These are phyloP conservation scores for Diplodia intermedia DNA, from an alignment of 2,329 filamentous ascomycete genomes.

Conservation along the genomic window DNA sequence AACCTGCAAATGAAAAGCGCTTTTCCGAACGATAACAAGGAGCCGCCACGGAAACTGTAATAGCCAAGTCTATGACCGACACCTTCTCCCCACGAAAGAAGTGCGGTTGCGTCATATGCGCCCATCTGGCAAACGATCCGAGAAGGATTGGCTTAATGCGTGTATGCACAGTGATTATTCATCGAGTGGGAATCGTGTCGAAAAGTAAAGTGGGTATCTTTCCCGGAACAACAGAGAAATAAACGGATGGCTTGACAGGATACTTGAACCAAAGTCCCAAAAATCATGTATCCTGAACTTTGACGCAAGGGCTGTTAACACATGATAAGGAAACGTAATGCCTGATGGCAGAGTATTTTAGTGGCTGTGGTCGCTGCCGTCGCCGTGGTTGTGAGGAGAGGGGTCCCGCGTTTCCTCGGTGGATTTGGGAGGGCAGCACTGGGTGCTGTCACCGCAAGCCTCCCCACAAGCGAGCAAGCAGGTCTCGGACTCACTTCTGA, in stretches of 20 bases:
- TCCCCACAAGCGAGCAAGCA: slow-evolving; percentile 55
- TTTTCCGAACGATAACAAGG: neutral
- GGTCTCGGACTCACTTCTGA: slow-evolving; percentile 44
- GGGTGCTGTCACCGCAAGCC: slow-evolving; percentile 51
- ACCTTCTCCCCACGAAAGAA: neutral
- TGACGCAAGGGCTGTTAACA: neutral
- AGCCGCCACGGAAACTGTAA: neutral
- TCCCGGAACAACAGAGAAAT: slow-evolving; percentile 13
- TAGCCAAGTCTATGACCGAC: slow-evolving; percentile 1
- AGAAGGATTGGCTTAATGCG: neutral
- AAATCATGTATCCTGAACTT: slow-evolving; percentile 2
- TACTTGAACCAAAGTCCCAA: neutral
- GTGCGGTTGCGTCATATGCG: neutral
- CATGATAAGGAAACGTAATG: neutral
- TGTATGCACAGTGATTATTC: neutral
- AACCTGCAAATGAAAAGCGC: neutral
- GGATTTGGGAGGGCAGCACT: slow-evolving; percentile 49
- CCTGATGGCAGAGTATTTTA: neutral
- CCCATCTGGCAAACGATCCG: neutral
- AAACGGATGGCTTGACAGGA: neutral
- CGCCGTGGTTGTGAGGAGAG: slow-evolving; percentile 20
- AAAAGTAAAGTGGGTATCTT: slow-evolving; percentile 22
- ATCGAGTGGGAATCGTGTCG: neutral
- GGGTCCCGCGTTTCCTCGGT: slow-evolving; percentile 22
- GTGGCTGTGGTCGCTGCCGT: slow-evolving; percentile 17